These are phyloP conservation scores for Globisporangium cederbergense DNA, from an alignment of 352 stramenopile species.

Conservation along the genomic window DNA sequence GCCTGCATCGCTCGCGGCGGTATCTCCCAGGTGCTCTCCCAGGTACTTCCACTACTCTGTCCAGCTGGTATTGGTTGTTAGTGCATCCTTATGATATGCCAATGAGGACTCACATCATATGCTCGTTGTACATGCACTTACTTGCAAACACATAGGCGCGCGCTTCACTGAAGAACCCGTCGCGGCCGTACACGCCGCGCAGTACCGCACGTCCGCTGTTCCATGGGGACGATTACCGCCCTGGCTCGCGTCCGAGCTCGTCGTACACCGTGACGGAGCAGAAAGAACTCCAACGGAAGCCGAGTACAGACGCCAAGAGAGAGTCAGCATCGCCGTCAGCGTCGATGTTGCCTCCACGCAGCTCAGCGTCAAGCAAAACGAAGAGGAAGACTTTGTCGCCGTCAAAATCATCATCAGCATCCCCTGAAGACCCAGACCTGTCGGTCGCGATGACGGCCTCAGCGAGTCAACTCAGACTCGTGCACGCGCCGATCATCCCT, in stretches of 20 bases:
- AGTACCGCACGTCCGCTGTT: constrained; percentile 57
- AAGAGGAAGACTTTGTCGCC: constrained; percentile 11
- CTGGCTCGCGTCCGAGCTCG: constrained; percentile 60
- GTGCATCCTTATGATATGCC: no score
- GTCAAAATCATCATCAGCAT: neutral
- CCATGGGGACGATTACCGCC: constrained; percentile 75
- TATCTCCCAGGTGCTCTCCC: constrained; percentile 77
- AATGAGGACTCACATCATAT: neutral
- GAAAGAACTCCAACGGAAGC: constrained; percentile 24
- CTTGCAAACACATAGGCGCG: constrained; percentile 35
- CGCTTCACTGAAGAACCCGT: constrained; percentile 78
- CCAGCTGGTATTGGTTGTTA: neutral
- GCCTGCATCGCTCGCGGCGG: constrained; percentile 67
- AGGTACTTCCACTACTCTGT: constrained; percentile 26
- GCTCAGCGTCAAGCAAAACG: neutral
- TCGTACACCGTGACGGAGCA: constrained; percentile 53
- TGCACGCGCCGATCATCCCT: constrained; percentile 31
- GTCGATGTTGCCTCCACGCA: constrained; percentile 19
- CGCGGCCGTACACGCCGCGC: constrained; percentile 72
- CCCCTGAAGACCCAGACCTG: constrained; percentile 3
- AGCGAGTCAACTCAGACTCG: constrained; percentile 32
- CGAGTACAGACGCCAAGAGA: constrained; percentile 11
- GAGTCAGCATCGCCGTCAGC: constrained; percentile 9
- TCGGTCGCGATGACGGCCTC: constrained; percentile 1
- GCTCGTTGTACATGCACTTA: neutral